A percentile compares a stretch with the other conserved stretches of the same genome.
These are phyloP conservation scores for Xylariaceae sp. DNA, from an alignment of 2,329 filamentous ascomycete species.

Conservation along the genomic window DNA sequence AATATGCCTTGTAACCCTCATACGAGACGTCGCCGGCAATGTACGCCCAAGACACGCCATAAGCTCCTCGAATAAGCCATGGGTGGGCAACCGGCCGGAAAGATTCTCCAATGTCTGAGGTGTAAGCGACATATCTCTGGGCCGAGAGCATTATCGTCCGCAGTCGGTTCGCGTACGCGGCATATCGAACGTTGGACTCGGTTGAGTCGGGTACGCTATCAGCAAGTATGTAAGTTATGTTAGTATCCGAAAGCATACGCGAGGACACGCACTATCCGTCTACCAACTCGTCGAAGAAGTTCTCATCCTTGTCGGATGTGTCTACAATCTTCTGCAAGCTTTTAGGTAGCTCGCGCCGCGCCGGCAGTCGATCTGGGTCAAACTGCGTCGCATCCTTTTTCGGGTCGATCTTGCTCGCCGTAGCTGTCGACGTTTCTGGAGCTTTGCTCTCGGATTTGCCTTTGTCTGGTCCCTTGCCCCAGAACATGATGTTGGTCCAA, in stretches of 20 bases:
- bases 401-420: conserved; percentile 21
- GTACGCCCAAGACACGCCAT: conserved; percentile 90
- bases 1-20: conserved; percentile 93
- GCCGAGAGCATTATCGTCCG: conserved; percentile 85
- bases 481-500: conserved; percentile 22
- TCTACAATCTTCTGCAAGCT: conserved; percentile 56
- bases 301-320: conserved; percentile 59
- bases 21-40: conserved; percentile 84
- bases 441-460: conserved; percentile 22
- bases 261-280: conserved; percentile 62
- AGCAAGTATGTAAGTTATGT: conserved; percentile 2
- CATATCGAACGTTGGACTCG: conserved; percentile 82
- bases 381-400: conserved; percentile 31
- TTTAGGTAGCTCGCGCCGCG: conserved; percentile 47
- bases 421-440: conserved; percentile 16
- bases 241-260: not conserved
- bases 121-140: conserved; percentile 96
- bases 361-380: conserved; percentile 44
- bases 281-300: conserved; percentile 71
- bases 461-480: conserved; percentile 27
- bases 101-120: conserved; percentile 91
- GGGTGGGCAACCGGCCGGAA: conserved; percentile 93
- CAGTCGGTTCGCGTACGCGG: conserved; percentile 81
- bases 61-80: conserved; percentile 73
- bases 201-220: conserved; percentile 72